Percentiles rank a stretch among this genome's conserved stretches.
These are phyloP conservation scores for Medicago lupulina DNA, from an alignment of 306 rosid genomes.

Conservation along the genomic window DNA sequence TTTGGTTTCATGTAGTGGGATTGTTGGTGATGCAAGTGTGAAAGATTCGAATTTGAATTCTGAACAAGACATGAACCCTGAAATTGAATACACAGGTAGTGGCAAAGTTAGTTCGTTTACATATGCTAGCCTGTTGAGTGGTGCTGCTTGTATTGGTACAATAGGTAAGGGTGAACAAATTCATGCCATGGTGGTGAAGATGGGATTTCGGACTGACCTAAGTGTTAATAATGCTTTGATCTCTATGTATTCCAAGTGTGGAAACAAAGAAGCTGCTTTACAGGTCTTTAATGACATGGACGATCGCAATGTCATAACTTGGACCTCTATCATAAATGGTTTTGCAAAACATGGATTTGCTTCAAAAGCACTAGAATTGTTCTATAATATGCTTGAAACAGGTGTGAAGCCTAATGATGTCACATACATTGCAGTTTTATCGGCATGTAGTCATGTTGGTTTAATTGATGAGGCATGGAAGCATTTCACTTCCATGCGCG, in stretches of 20 bases:
- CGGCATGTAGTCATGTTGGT: slow-evolving; percentile 76
- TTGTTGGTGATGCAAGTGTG: slow-evolving; percentile 50
- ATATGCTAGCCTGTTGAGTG: slow-evolving; percentile 71
- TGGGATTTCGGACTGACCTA: slow-evolving; percentile 48
- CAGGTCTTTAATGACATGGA: slow-evolving; percentile 57
- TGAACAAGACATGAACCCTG: slow-evolving; percentile 46
- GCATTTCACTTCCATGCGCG: slow-evolving; percentile 60
- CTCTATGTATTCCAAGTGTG: slow-evolving; percentile 78
- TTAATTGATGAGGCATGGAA: slow-evolving; percentile 64
- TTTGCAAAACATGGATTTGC: slow-evolving; percentile 72
- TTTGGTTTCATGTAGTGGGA: slow-evolving; percentile 45
- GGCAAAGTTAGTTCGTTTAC: slow-evolving; percentile 56
- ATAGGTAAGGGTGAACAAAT: slow-evolving; percentile 68
- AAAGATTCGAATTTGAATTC: slow-evolving; percentile 38
- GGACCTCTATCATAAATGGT: slow-evolving; percentile 69
- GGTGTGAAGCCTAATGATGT: slow-evolving; percentile 66
- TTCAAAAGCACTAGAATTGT: slow-evolving; percentile 58
- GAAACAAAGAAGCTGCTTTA: slow-evolving; percentile 60
- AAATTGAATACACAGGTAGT: slow-evolving; percentile 45
- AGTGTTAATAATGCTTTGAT: slow-evolving; percentile 60
- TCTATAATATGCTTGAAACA: slow-evolving; percentile 60
- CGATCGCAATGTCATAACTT: slow-evolving; percentile 61
- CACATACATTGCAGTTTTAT: slow-evolving; percentile 68
- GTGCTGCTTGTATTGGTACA: slow-evolving; percentile 62
- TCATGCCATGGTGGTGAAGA: slow-evolving; percentile 57